Evolutionary conservation across 306 rosid genomes (phyloP).

Genomic region (Vigna nakashimae): DNA sequence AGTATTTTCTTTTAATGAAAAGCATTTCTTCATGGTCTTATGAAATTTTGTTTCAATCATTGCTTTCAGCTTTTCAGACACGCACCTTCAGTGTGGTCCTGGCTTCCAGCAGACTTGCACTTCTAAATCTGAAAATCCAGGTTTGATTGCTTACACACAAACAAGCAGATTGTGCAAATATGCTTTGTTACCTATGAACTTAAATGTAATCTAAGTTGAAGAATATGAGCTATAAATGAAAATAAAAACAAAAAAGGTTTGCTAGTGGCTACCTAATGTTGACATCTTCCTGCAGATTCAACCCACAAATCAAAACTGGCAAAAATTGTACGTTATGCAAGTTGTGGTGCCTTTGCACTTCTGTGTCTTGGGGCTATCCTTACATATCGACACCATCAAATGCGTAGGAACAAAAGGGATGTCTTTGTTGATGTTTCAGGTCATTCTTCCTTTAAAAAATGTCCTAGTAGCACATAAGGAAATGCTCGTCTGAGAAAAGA

Average conservation of each 20-base stretch:
- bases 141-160: slow-evolving; percentile 48
- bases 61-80: slow-evolving; percentile 77
- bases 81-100: slow-evolving; percentile 71
- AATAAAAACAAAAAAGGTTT: neutral
- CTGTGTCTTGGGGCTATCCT: slow-evolving; percentile 64
- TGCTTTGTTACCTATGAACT: slow-evolving; percentile 6
- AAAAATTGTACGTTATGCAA: slow-evolving; percentile 59
- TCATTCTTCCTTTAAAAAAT: slow-evolving; percentile 44
- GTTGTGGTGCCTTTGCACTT: slow-evolving; percentile 70
- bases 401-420: slow-evolving; percentile 52
- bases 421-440: slow-evolving; percentile 87
- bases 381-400: slow-evolving; percentile 55
- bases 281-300: slow-evolving; percentile 61
- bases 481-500: too few relatives aligned
- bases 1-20: slow-evolving; percentile 28
- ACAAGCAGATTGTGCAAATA: neutral
- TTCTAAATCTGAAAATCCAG: slow-evolving; percentile 68
- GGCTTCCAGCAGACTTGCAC: slow-evolving; percentile 74
- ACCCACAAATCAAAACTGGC: slow-evolving; percentile 58
- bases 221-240: slow-evolving; percentile 15
- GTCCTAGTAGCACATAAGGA: neutral
- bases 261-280: slow-evolving; percentile 17
- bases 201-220: slow-evolving; percentile 29
- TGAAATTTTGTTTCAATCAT: slow-evolving; percentile 27
- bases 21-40: slow-evolving; percentile 6